Evolutionary conservation across 2,329 filamentous ascomycete genomes (phyloP).

Genomic region (Xylariaceae sp.): DNA sequence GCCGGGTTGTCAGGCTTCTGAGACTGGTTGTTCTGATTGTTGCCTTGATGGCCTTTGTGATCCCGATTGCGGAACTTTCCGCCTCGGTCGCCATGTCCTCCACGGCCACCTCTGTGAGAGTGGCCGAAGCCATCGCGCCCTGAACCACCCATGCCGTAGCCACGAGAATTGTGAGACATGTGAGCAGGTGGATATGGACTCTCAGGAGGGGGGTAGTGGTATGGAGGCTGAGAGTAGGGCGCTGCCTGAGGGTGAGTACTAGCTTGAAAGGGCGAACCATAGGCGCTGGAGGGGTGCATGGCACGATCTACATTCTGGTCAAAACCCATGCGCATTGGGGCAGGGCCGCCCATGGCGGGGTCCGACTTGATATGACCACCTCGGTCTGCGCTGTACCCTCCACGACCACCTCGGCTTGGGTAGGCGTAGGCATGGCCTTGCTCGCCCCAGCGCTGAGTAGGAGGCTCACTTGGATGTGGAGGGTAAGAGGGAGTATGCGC

Average conservation of each 20-base stretch:
- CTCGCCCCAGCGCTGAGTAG: conserved; percentile 41
- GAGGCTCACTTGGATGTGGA: conserved; percentile 36
- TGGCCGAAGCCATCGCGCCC: conserved; percentile 19
- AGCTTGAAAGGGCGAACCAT: conserved; percentile 39
- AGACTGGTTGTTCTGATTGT: conserved; percentile 36
- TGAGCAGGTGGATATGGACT: conserved; percentile 34
- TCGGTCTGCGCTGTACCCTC: conserved; percentile 43
- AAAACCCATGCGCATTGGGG: conserved; percentile 31
- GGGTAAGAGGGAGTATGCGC: conserved; percentile 40
- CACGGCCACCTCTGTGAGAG: conserved; percentile 34
- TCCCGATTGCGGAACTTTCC: conserved; percentile 38
- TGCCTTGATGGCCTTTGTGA: conserved; percentile 29
- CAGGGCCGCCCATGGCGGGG: conserved; percentile 26
- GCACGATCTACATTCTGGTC: conserved; percentile 24
- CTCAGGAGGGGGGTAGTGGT: conserved; percentile 39
- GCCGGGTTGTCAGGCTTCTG: conserved; percentile 51
- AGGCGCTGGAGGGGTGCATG: conserved; percentile 33
- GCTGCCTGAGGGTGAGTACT: conserved; percentile 37
- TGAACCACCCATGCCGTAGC: conserved; percentile 10
- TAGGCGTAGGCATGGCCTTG: conserved; percentile 30
- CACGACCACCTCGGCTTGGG: conserved; percentile 37
- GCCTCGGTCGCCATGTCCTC: conserved; percentile 37
- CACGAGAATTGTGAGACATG: conserved; percentile 28
- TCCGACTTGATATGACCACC: conserved; percentile 33
- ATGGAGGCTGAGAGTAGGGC: conserved; percentile 28